These are phyloP conservation scores for Paraconiothyrium sp. DNA, from an alignment of 2,329 filamentous ascomycete species.

Conservation along the genomic window DNA sequence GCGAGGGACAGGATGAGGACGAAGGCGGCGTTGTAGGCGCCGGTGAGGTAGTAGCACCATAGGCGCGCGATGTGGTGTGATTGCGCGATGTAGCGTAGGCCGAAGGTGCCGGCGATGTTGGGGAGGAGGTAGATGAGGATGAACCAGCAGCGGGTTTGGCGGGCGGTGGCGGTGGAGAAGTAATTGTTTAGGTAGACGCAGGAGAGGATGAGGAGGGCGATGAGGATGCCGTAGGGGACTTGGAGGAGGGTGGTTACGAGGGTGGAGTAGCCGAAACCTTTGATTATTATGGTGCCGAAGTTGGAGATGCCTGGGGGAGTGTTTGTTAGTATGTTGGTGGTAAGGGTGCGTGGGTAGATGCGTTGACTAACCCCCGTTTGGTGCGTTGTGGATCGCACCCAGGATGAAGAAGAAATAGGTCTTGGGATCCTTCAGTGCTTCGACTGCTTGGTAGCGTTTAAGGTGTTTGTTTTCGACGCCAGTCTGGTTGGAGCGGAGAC, in stretches of 20 bases:
- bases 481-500: neutral
- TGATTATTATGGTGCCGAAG: slow-evolving; percentile 11
- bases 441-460: neutral
- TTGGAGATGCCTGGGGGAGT: neutral
- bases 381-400: neutral
- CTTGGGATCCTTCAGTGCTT: neutral
- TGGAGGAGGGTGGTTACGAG: slow-evolving; percentile 3
- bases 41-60: neutral
- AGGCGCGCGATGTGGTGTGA: neutral
- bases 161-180: neutral
- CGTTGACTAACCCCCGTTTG: neutral
- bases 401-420: slow-evolving; percentile 1
- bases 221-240: slow-evolving; percentile 18
- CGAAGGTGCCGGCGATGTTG: slow-evolving; percentile 4
- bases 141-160: slow-evolving; percentile 2
- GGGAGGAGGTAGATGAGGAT: neutral
- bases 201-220: slow-evolving; percentile 12
- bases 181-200: neutral
- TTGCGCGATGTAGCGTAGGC: neutral
- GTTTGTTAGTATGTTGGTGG: no score
- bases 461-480: neutral
- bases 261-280: slow-evolving; percentile 10
- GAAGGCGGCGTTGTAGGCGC: neutral
- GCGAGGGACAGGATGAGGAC: neutral
- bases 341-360: no score